A percentile compares a stretch with the other conserved stretches of the same genome.
Conservation (phyloP, 768 basidiomycete species). For the Coprinopsis sp. region DNA sequence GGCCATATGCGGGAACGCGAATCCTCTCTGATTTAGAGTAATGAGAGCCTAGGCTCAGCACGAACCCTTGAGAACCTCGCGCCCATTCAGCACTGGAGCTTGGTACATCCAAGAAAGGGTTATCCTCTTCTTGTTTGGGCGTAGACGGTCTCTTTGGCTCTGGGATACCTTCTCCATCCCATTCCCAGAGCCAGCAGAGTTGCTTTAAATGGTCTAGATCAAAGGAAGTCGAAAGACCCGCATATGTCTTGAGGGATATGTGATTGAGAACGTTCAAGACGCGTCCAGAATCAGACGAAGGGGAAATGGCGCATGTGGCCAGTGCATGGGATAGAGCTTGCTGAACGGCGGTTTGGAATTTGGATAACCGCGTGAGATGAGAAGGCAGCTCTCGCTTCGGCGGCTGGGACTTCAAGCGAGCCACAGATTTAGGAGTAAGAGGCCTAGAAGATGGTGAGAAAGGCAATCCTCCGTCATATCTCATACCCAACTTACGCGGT, state of each 20-base stretch:
- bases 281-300: constrained; percentile 68
- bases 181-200: constrained; percentile 89
- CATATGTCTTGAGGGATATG: constrained; percentile 62
- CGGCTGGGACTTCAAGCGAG: constrained; percentile 25
- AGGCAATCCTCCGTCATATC: constrained; percentile 2
- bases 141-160: constrained; percentile 1
- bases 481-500: constrained; percentile 37
- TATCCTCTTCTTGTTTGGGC: constrained; percentile 48
- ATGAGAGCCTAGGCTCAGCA: constrained; percentile 69
- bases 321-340: constrained; percentile 83
- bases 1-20: constrained; percentile 75
- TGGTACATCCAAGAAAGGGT: constrained; percentile 58
- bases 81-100: constrained; percentile 61
- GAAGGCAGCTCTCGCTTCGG: constrained; percentile 39
- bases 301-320: constrained; percentile 76
- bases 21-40: constrained; percentile 61
- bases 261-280: constrained; percentile 78
- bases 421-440: constrained; percentile 49
- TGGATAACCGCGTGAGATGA: constrained; percentile 57
- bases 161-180: constrained; percentile 55
- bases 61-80: constrained; percentile 75
- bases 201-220: constrained; percentile 65
- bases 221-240: constrained; percentile 61
- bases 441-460: constrained; percentile 33
- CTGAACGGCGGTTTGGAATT: constrained; percentile 66